phyloP scores from a whole-genome alignment of 2,329 filamentous ascomycete genomes.

The Elsinoe fawcettii region DNA sequence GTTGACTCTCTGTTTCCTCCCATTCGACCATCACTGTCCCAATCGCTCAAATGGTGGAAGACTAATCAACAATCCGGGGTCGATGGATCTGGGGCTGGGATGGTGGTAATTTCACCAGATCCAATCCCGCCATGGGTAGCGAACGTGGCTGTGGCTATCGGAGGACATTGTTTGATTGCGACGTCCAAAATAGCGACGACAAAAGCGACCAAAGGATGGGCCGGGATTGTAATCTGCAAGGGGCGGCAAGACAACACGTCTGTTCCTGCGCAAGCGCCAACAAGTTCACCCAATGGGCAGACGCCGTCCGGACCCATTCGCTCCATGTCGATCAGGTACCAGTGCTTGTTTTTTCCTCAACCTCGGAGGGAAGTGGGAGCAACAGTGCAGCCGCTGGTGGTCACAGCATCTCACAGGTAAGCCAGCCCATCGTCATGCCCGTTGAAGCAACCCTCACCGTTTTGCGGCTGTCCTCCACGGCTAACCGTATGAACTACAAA shows the following conservation, averaged over 20 bases:
- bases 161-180: slow-evolving; percentile 1
- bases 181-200: slow-evolving; percentile 3
- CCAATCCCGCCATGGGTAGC: neutral
- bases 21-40: neutral
- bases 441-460: neutral
- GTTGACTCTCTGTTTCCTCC: neutral
- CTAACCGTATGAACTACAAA: slow-evolving; percentile 7
- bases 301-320: neutral
- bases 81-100: neutral
- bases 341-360: slow-evolving; percentile 9
- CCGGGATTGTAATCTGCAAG: slow-evolving; percentile 14
- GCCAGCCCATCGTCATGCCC: neutral
- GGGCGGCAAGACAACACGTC: neutral
- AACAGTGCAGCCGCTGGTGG: neutral
- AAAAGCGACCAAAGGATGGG: neutral
- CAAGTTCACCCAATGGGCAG: neutral
- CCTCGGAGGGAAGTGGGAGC: neutral
- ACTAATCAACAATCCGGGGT: slow-evolving; percentile 8
- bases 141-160: slow-evolving; percentile 1
- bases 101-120: neutral
- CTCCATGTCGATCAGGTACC: slow-evolving; percentile 9
- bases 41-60: neutral
- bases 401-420: neutral
- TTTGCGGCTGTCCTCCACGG: neutral
- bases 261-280: slow-evolving; percentile 13